A percentile compares a stretch with the other conserved stretches of the same genome.
phyloP scores from a whole-genome alignment of 352 stramenopile species.

The Globisporangium uncinulatum region DNA sequence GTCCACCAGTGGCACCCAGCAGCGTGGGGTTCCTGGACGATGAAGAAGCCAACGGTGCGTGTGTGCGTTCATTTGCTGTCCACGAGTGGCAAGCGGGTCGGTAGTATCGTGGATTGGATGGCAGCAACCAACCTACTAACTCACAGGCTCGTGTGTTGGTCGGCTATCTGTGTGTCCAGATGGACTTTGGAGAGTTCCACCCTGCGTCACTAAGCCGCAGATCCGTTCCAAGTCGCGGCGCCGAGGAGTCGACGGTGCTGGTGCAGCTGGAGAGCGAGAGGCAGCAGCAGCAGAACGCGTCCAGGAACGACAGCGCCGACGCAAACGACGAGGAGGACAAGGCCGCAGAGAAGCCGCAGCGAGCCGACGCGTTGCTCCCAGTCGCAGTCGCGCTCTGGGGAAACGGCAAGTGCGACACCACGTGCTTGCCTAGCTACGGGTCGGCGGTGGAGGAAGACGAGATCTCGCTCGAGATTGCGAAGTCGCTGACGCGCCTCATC shows the following conservation, averaged over 20 bases:
- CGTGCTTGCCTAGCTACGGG: slow-evolving; percentile 39
- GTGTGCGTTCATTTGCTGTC: slow-evolving; percentile 5
- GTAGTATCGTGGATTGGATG: no score
- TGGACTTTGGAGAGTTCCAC: slow-evolving; percentile 30
- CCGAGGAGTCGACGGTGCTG: slow-evolving; percentile 29
- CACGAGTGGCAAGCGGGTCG: not conserved
- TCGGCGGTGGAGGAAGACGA: slow-evolving; percentile 68
- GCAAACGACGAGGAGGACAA: not conserved
- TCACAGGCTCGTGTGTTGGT: not conserved
- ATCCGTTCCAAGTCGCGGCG: slow-evolving; percentile 25
- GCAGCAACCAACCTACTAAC: no score
- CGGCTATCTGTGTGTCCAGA: not conserved
- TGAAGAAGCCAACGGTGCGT: slow-evolving; percentile 40
- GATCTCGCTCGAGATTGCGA: slow-evolving; percentile 43
- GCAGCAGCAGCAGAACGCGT: not conserved
- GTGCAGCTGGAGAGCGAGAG: slow-evolving; percentile 18
- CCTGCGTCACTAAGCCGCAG: slow-evolving; percentile 34
- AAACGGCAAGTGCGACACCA: slow-evolving; percentile 9
- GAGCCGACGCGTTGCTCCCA: not conserved
- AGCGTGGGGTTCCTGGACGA: slow-evolving; percentile 55
- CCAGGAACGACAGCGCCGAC: slow-evolving; percentile 10
- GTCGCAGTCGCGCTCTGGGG: slow-evolving; percentile 11
- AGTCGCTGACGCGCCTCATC: slow-evolving; percentile 49
- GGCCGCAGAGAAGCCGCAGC: not conserved
- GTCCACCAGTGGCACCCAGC: slow-evolving; percentile 43